Percentiles rank a stretch among this genome's conserved stretches.
Conservation (phyloP, 306 rosid genomes). For the Betula pendula region DNA sequence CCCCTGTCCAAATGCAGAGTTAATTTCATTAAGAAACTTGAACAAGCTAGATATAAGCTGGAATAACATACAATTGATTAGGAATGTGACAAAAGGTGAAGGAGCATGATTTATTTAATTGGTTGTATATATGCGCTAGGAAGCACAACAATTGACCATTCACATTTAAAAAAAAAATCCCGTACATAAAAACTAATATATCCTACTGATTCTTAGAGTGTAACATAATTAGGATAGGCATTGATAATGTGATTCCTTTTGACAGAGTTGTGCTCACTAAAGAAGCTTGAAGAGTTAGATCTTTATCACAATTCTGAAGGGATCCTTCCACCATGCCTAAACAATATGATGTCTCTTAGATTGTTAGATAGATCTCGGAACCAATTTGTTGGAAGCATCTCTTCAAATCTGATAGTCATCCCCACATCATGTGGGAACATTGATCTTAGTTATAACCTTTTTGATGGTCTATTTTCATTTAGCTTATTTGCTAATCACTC, state of each 20-base stretch:
- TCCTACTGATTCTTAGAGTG: too few relatives aligned
- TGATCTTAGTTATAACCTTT: conserved; percentile 12
- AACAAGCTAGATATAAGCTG: too few relatives aligned
- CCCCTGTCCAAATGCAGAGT: too few relatives aligned
- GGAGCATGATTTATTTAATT: too few relatives aligned
- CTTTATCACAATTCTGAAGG: conserved; percentile 14
- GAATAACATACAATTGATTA: too few relatives aligned
- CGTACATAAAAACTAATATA: too few relatives aligned
- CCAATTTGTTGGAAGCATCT: conserved; percentile 11
- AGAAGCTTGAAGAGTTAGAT: conserved; percentile 14
- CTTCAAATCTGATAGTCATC: background rate
- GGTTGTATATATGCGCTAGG: too few relatives aligned
- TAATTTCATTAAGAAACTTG: too few relatives aligned
- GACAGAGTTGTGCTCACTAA: conserved; percentile 12
- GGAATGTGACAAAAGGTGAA: too few relatives aligned
- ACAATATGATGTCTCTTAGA: conserved; percentile 18
- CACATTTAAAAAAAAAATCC: too few relatives aligned
- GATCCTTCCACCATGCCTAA: conserved; percentile 14
- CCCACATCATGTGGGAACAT: conserved; percentile 17
- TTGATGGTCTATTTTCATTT: conserved; percentile 10
- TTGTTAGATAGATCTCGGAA: conserved; percentile 17
- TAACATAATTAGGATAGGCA: too few relatives aligned
- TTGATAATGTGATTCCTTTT: background rate
- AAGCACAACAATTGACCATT: too few relatives aligned
- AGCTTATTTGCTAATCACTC: conserved; percentile 24